phyloP scores from a whole-genome alignment of 1,284 basidiomycete genomes.

The Spongispora temasekensis region DNA sequence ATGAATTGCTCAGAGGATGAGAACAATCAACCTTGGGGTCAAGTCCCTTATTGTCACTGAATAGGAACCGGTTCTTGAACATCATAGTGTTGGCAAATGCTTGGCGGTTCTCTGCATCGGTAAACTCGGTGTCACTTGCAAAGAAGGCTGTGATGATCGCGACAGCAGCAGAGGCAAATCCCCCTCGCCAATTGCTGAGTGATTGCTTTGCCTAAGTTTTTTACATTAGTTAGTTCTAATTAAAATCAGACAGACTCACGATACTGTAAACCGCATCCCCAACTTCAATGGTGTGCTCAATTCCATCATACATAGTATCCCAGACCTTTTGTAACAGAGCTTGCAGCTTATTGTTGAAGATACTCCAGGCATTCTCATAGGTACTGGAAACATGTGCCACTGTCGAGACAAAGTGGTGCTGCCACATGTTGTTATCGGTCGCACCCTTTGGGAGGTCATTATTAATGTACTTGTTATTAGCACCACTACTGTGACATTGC shows the following conservation, averaged over 20 bases:
- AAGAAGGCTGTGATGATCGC: conserved; percentile 3
- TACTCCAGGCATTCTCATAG: neutral
- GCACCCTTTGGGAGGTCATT: neutral
- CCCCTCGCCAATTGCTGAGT: neutral
- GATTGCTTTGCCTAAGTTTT: neutral
- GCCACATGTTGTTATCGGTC: neutral
- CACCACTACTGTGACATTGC: neutral
- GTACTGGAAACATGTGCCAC: neutral
- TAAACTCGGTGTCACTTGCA: neutral
- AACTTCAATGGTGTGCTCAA: neutral
- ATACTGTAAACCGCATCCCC: neutral
- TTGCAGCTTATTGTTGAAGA: neutral
- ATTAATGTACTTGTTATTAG: neutral
- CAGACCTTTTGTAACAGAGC: neutral
- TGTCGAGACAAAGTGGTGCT: neutral
- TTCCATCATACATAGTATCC: neutral
- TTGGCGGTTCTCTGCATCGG: neutral
- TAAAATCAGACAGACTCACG: neutral
- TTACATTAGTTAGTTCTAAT: neutral
- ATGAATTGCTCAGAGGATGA: neutral
- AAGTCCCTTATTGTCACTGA: conserved; percentile 1
- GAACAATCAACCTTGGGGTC: neutral
- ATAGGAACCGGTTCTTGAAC: conserved; percentile 2
- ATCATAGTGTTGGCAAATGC: conserved; percentile 4
- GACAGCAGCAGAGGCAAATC: conserved; percentile 4